Percentiles rank a stretch among this genome's conserved stretches.
phyloP scores from a whole-genome alignment of 208 protist genomes.

The Willaertia magna region DNA sequence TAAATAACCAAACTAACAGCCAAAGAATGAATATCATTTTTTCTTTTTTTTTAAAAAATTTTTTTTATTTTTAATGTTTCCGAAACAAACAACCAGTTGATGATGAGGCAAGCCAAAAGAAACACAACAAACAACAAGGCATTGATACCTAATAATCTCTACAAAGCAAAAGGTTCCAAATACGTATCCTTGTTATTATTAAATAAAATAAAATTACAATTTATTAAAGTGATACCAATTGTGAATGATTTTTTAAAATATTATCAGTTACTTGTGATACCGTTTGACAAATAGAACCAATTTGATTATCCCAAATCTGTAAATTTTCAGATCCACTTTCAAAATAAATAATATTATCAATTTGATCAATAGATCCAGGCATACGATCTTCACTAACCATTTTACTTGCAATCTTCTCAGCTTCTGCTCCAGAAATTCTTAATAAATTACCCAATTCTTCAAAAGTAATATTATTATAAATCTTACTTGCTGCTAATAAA shows the following conservation, averaged over 20 bases:
- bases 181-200: no score
- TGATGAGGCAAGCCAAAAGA: no score
- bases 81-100: no score
- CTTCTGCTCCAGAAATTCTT: conserved; percentile 44
- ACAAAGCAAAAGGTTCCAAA: no score
- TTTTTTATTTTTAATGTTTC: no score
- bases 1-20: conserved; percentile 4
- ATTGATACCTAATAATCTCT: no score
- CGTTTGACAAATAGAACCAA: not conserved
- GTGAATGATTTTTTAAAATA: not conserved
- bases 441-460: conserved; percentile 61
- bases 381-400: conserved; percentile 75
- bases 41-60: no score
- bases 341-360: conserved; percentile 52
- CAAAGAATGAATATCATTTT: conserved; percentile 13
- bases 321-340: conserved; percentile 19
- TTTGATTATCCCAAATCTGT: not conserved
- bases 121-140: no score
- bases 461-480: conserved; percentile 86
- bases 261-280: not conserved
- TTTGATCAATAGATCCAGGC: conserved; percentile 55
- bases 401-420: conserved; percentile 56
- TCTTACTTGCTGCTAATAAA: conserved; percentile 51
- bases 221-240: no score
- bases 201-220: no score